These are phyloP conservation scores for Trichoderma guizhouense DNA, from an alignment of 2,329 filamentous ascomycete species.

Conservation along the genomic window DNA sequence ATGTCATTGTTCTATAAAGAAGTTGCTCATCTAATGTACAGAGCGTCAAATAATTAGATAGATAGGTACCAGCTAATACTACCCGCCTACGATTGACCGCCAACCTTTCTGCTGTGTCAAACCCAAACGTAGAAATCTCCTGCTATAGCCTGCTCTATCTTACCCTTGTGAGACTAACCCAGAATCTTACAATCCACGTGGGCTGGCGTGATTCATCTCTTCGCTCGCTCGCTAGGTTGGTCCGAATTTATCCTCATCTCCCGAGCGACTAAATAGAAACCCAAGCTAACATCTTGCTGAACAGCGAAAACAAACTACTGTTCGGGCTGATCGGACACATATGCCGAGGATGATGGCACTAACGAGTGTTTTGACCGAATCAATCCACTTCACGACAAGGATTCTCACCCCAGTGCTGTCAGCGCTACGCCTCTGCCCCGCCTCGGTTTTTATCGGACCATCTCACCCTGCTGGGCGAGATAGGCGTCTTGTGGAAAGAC, in stretches of 20 bases:
- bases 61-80: too few relatives aligned
- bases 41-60: too few relatives aligned
- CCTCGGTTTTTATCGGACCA: neutral
- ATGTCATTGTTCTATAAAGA: too few relatives aligned
- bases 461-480: neutral
- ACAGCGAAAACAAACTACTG: neutral
- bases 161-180: neutral
- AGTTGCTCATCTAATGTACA: too few relatives aligned
- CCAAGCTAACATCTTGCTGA: neutral
- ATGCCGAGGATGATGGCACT: neutral
- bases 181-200: neutral
- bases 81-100: too few relatives aligned
- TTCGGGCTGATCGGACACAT: neutral
- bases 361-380: neutral
- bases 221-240: neutral
- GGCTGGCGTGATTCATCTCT: neutral
- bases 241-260: neutral
- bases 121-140: neutral
- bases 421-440: neutral
- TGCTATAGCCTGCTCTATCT: neutral
- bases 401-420: neutral
- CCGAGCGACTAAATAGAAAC: neutral
- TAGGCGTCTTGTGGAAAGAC: neutral
- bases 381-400: neutral
- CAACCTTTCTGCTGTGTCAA: neutral